Base-by-base conservation (phyloP, 371 early-diverging fungal species). In the Sporodiniella umbellata region DNA sequence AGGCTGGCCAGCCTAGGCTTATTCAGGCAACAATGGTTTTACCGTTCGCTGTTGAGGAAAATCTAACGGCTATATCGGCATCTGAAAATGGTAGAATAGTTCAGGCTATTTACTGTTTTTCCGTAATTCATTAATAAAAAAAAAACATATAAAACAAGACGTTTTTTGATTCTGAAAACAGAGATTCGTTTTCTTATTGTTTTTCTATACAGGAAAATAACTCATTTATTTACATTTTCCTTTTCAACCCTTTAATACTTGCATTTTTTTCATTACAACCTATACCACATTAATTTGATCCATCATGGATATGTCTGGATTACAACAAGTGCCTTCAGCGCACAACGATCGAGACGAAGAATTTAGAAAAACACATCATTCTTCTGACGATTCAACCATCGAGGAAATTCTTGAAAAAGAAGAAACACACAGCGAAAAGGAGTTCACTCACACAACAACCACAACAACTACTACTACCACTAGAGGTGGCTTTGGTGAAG, bases 401-500 rank as follows among this genome's bases (percentile, higher is more conserved):
- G 56, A 61, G 39, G 61, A 48, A 5, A 48, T 56, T 19, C 52
- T 52, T 24, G 52, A 51, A n/a, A 61, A 56, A 44, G 61, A 61
- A 51, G 61, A 61, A 52, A 30, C 51, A 3, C 45, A 18, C 30
- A 51, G 56, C 8, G 48, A 55, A 25, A 48, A 26, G 19, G 57
- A 51, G 40, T 25, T 11, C 35, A 14, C 35, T 35, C 11, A 4
- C 4, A 28, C 21, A 18, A 51, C 45, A 18, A 35, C 14, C 4
- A 28, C 21, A 18, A 51, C 45, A 18, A 26, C 47, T 1, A 24
- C 30, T 10, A 1, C 23, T 23, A 33, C 51, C 19, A 15, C 37
- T 8, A 33, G 26, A 5, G 67, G 67, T 40, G 67, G 49, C 11
- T 76, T 55, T 51, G 76, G 76, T 47, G 76, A 76, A 62, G 49